Conservation (phyloP, 768 basidiomycete genomes). For the Polyporus arcularius region DNA sequence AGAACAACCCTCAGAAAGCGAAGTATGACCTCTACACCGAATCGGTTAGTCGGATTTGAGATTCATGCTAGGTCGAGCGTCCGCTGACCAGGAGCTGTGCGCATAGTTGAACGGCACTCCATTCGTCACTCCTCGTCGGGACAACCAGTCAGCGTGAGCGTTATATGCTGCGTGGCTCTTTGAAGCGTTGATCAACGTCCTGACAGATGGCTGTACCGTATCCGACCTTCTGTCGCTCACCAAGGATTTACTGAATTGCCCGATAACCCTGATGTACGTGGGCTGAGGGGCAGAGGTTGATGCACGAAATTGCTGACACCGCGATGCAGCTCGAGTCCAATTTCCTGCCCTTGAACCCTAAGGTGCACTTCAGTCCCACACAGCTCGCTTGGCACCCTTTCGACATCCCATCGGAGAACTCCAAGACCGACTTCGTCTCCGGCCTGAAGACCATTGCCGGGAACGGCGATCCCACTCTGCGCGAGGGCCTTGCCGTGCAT, state of each 20-base stretch:
- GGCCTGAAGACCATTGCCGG: conserved; percentile 66
- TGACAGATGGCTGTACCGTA: conserved; percentile 63
- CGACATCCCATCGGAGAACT: conserved; percentile 44
- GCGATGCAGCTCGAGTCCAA: conserved; percentile 56
- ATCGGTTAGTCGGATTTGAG: conserved; percentile 39
- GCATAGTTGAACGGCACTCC: conserved; percentile 58
- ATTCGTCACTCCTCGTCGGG: conserved; percentile 56
- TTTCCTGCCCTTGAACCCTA: conserved; percentile 61
- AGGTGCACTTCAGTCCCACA: conserved; percentile 60
- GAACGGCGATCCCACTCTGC: conserved; percentile 61
- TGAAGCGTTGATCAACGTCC: not conserved
- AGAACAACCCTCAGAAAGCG: conserved; percentile 63
- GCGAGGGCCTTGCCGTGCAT: conserved; percentile 66
- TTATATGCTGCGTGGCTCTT: not conserved
- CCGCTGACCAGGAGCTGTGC: not conserved
- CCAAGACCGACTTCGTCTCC: conserved; percentile 54
- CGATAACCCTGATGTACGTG: conserved; percentile 58
- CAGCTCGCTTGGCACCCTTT: conserved; percentile 70
- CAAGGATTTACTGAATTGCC: conserved; percentile 57
- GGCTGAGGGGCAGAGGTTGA: not conserved
- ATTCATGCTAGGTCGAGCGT: not conserved
- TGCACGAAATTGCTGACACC: not conserved
- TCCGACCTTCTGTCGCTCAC: conserved; percentile 68
- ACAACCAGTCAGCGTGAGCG: conserved; percentile 54
- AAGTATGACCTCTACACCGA: conserved; percentile 67